Base-by-base conservation (phyloP, 768 basidiomycete species). In the Macrolepiota albuminosa region DNA sequence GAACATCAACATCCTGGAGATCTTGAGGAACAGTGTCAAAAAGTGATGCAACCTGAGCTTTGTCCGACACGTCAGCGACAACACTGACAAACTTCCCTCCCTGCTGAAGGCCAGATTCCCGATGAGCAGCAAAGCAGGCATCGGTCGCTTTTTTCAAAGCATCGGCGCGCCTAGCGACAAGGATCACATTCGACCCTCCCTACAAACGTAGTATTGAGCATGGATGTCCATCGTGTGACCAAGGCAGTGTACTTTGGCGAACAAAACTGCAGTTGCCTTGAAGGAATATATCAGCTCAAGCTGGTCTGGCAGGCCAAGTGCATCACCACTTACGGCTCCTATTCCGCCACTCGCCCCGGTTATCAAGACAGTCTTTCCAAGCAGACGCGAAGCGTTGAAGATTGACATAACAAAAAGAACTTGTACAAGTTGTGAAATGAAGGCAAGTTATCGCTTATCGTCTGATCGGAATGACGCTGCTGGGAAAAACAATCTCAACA, bases 291-390 rank as follows among this genome's bases (percentile, higher is more conserved):
- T 42, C 29, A 60, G 29, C 34, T 49, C 18, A 45, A 60, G 46
- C 13, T 21, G 26, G 42, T 21, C 8, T 13, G 21, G 7, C 16
- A 46, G 33, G 9, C 26, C 9, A 10, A 50, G n/a, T 9, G 49
- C 54, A 24, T 37, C 36, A 24, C n/a, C 73, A 60, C 87, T 70
- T 67, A 92, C 91, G 57, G 92, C 89, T 58, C 94, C 94, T 63
- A 96, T 96, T 47, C 94, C 94, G 46, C 88, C 84, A 70, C 89
- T 91, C 4, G 94, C 93, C 24, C 94, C 94, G 33, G 94, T 96
- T 61, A 96, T 82, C 53, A 96, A 82, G 59, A 93, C 89, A 37
- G 87, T 92, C 74, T 94, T 93, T 67, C 88, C 89, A 43, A 88
- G 70, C n/a, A 94, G 75, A 66, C 89, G 85, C 54, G 89, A 83